Evolutionary conservation across 352 stramenopile genomes (phyloP).

Genomic region (Pythium guiyangense): DNA sequence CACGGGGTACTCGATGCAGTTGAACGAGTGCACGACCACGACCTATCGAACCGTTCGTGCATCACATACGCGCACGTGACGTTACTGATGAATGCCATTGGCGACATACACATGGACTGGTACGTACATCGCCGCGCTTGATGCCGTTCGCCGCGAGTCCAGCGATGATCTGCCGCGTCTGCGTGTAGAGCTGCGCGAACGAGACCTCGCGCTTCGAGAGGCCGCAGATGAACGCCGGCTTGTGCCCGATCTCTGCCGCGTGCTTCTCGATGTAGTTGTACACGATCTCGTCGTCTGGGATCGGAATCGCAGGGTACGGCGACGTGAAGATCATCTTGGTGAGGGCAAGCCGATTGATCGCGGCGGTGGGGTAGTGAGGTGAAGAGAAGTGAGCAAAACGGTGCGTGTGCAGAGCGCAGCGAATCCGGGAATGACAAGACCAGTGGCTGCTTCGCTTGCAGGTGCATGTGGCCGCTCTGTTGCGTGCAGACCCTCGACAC

Average conservation of each 20-base stretch:
- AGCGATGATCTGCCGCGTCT: conserved; percentile 24
- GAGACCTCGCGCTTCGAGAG: conserved; percentile 31
- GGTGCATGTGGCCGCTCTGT: too few species aligned
- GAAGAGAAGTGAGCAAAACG: too few species aligned
- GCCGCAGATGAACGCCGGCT: conserved; percentile 35
- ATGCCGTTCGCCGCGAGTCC: conserved; percentile 32
- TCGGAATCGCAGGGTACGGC: conserved; percentile 17
- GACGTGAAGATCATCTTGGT: conserved; percentile 38
- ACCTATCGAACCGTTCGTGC: conserved; percentile 20
- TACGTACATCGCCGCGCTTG: conserved; percentile 37
- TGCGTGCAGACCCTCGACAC: too few species aligned
- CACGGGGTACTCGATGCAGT: conserved; percentile 46
- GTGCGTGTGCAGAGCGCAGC: too few species aligned
- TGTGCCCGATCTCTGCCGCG: conserved; percentile 18
- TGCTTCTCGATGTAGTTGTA: conserved; percentile 38
- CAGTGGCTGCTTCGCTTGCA: too few species aligned
- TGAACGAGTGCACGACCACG: conserved; percentile 41
- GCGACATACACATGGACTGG: conserved; percentile 1
- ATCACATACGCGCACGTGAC: too few species aligned
- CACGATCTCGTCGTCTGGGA: conserved; percentile 28
- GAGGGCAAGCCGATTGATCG: too few species aligned
- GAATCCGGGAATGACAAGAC: too few species aligned
- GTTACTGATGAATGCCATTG: too few species aligned
- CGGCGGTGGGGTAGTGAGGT: too few species aligned
- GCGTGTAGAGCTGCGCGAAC: conserved; percentile 22